Evolutionary conservation across 2,329 filamentous ascomycete genomes (phyloP).

Genomic region (Aspergillus latus): DNA sequence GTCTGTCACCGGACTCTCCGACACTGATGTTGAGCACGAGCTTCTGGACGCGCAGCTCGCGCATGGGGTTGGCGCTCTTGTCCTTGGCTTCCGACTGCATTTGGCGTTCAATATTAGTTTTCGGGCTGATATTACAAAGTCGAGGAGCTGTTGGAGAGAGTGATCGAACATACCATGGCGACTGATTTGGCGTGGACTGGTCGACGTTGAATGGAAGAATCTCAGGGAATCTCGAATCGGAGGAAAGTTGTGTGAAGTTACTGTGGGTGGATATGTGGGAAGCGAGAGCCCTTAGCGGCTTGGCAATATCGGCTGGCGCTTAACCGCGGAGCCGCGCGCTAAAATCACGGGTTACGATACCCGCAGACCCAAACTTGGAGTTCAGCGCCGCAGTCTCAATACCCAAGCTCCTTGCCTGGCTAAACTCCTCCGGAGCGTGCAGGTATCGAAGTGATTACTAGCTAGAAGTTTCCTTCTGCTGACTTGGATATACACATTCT

Average conservation of each 20-base stretch:
- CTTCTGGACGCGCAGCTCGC: constrained; percentile 99
- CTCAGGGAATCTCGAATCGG: constrained; percentile 26
- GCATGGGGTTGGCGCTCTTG: constrained; percentile 97
- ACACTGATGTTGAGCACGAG: constrained; percentile 99
- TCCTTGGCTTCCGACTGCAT: constrained; percentile 67
- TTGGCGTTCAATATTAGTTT: constrained; percentile 16
- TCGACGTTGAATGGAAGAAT: constrained; percentile 38
- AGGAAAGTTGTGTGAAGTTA: constrained; percentile 31
- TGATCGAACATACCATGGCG: constrained; percentile 49
- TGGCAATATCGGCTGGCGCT: constrained; percentile 31
- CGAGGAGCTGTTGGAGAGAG: constrained; percentile 10
- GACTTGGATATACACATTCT: constrained; percentile 22
- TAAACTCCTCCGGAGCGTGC: constrained; percentile 19
- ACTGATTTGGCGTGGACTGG: constrained; percentile 42
- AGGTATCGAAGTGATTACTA: constrained; percentile 18
- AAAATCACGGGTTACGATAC: constrained; percentile 12
- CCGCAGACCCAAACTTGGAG: constrained; percentile 13
- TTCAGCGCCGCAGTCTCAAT: not conserved
- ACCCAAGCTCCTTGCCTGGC: constrained; percentile 13
- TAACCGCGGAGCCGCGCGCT: constrained; percentile 27
- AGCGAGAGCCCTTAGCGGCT: constrained; percentile 41
- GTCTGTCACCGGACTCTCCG: constrained; percentile 99
- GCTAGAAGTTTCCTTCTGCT: constrained; percentile 25
- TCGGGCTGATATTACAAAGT: constrained; percentile 1
- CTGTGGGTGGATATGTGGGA: constrained; percentile 36